Evolutionary conservation across 352 stramenopile species (phyloP).

Genomic region (Globisporangium heterothallicum): DNA sequence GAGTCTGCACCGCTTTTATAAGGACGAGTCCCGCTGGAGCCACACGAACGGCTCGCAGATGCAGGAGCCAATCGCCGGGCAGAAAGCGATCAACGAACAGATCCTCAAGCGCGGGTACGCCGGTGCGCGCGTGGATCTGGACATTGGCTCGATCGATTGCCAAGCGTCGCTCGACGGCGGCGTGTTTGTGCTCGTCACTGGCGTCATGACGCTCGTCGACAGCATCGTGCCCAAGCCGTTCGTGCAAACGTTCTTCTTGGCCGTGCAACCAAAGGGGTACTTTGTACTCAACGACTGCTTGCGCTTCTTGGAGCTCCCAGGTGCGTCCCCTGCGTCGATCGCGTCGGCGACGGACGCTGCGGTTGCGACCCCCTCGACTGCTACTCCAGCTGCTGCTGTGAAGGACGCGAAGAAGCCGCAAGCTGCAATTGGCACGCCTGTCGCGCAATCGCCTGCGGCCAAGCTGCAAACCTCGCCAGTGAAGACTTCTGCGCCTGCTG

Average conservation of each 20-base stretch:
- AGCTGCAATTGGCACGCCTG: slow-evolving; percentile 35
- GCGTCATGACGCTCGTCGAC: slow-evolving; percentile 73
- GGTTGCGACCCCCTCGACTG: not conserved
- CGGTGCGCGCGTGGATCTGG: slow-evolving; percentile 73
- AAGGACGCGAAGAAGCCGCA: slow-evolving; percentile 20
- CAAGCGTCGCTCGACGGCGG: slow-evolving; percentile 63
- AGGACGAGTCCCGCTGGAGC: slow-evolving; percentile 78
- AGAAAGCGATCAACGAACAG: slow-evolving; percentile 78
- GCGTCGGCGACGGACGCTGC: slow-evolving; percentile 1
- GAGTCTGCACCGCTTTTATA: slow-evolving; percentile 87
- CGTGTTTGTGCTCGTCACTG: slow-evolving; percentile 82
- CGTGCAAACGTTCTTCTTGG: slow-evolving; percentile 86
- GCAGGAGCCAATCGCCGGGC: slow-evolving; percentile 71
- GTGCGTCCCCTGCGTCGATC: slow-evolving; percentile 10
- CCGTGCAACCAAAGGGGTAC: slow-evolving; percentile 83
- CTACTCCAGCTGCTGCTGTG: not conserved
- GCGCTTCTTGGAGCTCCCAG: slow-evolving; percentile 73
- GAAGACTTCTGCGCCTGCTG: slow-evolving; percentile 25
- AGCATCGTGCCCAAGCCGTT: slow-evolving; percentile 60
- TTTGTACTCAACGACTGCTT: slow-evolving; percentile 87
- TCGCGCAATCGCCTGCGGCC: slow-evolving; percentile 16
- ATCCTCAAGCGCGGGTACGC: slow-evolving; percentile 77
- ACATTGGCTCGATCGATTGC: slow-evolving; percentile 83
- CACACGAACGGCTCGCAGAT: slow-evolving; percentile 77
- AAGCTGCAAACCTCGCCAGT: slow-evolving; percentile 19